Percentiles rank a stretch among this genome's conserved stretches.
Evolutionary conservation across 441 rosid species (phyloP).

Genomic region (Arabidopsis hybrid): DNA sequence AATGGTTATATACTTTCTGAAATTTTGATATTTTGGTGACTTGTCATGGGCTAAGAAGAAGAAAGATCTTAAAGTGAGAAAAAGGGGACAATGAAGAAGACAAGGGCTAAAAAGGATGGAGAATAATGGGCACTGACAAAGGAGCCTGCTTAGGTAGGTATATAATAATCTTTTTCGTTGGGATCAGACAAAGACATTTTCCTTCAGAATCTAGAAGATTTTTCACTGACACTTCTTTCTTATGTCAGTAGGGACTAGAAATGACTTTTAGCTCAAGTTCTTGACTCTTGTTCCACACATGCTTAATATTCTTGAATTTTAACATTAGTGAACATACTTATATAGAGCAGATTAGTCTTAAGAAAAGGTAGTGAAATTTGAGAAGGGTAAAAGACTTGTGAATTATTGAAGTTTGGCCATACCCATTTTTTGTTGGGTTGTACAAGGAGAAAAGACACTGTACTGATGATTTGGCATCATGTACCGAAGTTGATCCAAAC

Average conservation of each 20-base stretch:
- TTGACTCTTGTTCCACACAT: not conserved
- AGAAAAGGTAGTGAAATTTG: conserved; percentile 16
- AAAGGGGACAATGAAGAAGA: conserved; percentile 43
- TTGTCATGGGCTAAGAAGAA: conserved; percentile 23
- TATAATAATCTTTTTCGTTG: conserved; percentile 19
- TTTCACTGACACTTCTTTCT: conserved; percentile 22
- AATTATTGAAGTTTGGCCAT: conserved; percentile 41
- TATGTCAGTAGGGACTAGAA: conserved; percentile 14
- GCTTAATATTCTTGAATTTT: not conserved
- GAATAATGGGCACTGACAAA: conserved; percentile 43
- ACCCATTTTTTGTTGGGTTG: conserved; percentile 36
- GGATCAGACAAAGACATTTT: conserved; percentile 25
- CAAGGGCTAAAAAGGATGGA: conserved; percentile 37
- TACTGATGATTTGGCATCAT: conserved; percentile 37
- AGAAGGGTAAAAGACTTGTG: conserved; percentile 23
- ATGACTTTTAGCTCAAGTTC: conserved; percentile 8
- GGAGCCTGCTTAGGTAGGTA: conserved; percentile 32
- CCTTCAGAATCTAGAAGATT: conserved; percentile 3
- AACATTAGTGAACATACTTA: not conserved
- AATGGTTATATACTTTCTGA: conserved; percentile 25
- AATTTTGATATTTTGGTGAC: conserved; percentile 25
- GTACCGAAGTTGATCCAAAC: conserved; percentile 35
- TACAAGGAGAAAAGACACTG: conserved; percentile 13
- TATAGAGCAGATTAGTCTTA: not conserved
- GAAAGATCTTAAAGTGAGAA: conserved; percentile 32